Base-by-base conservation (phyloP, 1,284 basidiomycete species). In the Exobasidium cylindrosporum region DNA sequence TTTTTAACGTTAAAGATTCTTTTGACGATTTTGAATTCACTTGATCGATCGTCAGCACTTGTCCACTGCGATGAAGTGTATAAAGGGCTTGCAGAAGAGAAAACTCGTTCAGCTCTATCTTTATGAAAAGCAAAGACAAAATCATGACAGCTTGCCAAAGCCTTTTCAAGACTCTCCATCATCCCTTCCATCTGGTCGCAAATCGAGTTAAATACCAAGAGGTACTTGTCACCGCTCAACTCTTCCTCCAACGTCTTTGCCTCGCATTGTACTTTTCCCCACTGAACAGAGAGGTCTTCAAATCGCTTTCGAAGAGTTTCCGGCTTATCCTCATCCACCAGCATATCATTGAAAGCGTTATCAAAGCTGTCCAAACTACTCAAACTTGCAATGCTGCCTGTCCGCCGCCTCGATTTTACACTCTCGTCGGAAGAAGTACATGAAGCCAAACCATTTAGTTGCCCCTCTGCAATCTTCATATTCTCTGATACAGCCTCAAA, bases 91-190 rank as follows among this genome's bases (percentile, higher is more conserved):
- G 58, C n/a, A 30, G 53, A 24, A 67, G 66, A 63, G 4, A 54
- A 62, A 17, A 40, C 17, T 7, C 35, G 10, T 7, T 40, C 35
- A 29, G 49, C 13, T 35, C 66, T 61, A 21, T 71, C 64, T 44
- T 54, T 62, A 6, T 67, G 61, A 5, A 68, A 60, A 28, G 69
- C 62, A 13, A 52, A 43, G 45, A 76, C 64, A 57, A 78, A 78
- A 72, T 88, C 88, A 83, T 91, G 88, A 82, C 89, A 92, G 70
- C 89, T 85, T 68, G 87, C 87, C 50, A 94, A 87, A 5, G 89
- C 90, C 79, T 92, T 95, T 82, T 96, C 91, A 66, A 97, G 81
- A 73, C 91, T 92, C 29, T 88, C 87, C 91, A 97, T 94, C 92
- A 97, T 95, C 29, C 90, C 91, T 76, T 94, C 89, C 32, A 92